A percentile compares a stretch with the other conserved stretches of the same genome.
Evolutionary conservation across 208 protist species (phyloP).

Genomic region (Trypanosoma avium): DNA sequence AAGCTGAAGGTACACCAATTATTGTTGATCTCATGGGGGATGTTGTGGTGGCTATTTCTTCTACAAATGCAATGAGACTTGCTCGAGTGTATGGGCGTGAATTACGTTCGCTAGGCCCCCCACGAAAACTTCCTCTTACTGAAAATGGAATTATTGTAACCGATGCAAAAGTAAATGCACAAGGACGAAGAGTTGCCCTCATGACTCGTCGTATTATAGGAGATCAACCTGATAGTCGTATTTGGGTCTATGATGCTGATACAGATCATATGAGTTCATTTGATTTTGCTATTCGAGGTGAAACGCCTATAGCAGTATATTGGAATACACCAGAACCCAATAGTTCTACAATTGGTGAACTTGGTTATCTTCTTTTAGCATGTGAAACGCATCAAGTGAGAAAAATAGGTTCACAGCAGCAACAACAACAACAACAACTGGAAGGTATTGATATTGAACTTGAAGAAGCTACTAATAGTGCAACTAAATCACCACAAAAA

Average conservation of each 20-base stretch:
- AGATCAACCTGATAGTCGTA: constrained; percentile 62
- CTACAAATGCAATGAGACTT: constrained; percentile 78
- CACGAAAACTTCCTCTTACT: constrained; percentile 54
- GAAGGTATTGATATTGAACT: constrained; percentile 6
- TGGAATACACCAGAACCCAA: constrained; percentile 91
- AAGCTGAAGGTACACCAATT: constrained; percentile 76
- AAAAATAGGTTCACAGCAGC: neutral
- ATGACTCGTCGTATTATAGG: constrained; percentile 60
- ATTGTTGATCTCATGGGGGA: constrained; percentile 89
- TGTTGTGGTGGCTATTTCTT: constrained; percentile 82
- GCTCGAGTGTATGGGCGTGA: constrained; percentile 71
- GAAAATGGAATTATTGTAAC: constrained; percentile 44
- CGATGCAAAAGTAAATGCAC: constrained; percentile 74
- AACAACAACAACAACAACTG: neutral
- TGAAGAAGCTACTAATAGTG: neutral
- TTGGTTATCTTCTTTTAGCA: constrained; percentile 86
- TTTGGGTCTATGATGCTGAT: constrained; percentile 92
- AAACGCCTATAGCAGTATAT: constrained; percentile 79
- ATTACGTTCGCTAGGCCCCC: constrained; percentile 62
- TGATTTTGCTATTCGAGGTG: constrained; percentile 72
- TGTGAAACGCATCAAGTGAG: constrained; percentile 83
- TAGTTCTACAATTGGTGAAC: constrained; percentile 77
- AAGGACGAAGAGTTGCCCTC: constrained; percentile 74
- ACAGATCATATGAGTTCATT: constrained; percentile 77
- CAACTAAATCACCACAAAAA: too few relatives aligned